A percentile compares a stretch with the other conserved stretches of the same genome.
Conservation (phyloP, 2,329 filamentous ascomycete genomes). For the Chaetomium sp. region DNA sequence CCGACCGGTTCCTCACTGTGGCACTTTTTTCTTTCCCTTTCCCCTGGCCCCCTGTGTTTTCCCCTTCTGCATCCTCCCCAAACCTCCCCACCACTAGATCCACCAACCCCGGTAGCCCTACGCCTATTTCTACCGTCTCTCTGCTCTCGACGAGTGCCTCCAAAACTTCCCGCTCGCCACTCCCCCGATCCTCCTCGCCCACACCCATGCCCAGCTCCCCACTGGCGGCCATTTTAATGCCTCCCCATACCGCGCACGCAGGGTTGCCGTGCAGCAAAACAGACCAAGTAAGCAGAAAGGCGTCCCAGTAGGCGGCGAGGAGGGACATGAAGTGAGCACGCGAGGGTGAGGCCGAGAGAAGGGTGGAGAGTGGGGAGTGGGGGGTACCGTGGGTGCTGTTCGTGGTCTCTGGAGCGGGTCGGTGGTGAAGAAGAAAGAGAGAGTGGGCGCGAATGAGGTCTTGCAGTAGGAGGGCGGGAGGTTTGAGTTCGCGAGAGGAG, state of each 20-base stretch:
- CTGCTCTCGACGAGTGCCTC: conserved; percentile 67
- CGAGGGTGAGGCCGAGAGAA: conserved; percentile 56
- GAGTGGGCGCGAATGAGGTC: conserved; percentile 79
- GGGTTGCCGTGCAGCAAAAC: conserved; percentile 88
- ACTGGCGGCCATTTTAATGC: conserved; percentile 80
- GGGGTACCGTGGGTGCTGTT: conserved; percentile 31
- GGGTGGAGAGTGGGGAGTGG: conserved; percentile 55
- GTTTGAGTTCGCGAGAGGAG: conserved; percentile 84
- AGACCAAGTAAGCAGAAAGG: conserved; percentile 68
- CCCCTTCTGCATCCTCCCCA: conserved; percentile 38
- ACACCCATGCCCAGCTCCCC: conserved; percentile 92
- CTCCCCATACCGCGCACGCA: conserved; percentile 68
- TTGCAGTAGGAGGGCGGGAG: conserved; percentile 66
- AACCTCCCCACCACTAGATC: conserved; percentile 86
- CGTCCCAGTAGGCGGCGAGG: conserved; percentile 75
- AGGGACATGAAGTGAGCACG: conserved; percentile 64
- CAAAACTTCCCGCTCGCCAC: conserved; percentile 85
- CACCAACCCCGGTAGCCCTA: conserved; percentile 69
- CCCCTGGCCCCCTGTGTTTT: background rate
- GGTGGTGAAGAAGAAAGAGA: conserved; percentile 80
- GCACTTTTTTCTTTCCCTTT: conserved; percentile 20
- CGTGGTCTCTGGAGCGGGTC: no score
- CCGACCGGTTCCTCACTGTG: conserved; percentile 20
- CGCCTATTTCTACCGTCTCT: background rate
- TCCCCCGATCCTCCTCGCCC: conserved; percentile 90